These are phyloP conservation scores for Fusarium decemcellulare DNA, from an alignment of 2,329 filamentous ascomycete species.

Conservation along the genomic window DNA sequence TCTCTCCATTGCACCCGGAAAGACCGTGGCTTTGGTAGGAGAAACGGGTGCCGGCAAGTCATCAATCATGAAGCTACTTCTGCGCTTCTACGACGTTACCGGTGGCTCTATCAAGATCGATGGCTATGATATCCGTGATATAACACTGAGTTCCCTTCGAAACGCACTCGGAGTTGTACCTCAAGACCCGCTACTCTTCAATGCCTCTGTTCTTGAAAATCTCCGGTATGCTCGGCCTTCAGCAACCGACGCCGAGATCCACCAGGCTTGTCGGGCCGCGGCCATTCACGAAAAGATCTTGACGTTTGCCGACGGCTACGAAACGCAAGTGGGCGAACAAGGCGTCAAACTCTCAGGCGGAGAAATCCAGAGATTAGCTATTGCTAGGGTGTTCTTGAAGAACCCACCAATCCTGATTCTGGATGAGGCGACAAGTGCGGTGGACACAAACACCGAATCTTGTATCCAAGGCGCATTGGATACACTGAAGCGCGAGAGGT, in stretches of 20 bases:
- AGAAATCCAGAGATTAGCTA: conserved; percentile 69
- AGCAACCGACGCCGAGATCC: conserved; percentile 73
- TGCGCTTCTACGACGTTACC: conserved; percentile 72
- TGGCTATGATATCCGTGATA: conserved; percentile 70
- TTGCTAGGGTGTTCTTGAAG: conserved; percentile 68
- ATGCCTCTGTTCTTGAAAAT: conserved; percentile 75
- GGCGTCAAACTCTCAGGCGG: conserved; percentile 70
- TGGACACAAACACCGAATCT: conserved; percentile 60
- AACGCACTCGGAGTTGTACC: conserved; percentile 74
- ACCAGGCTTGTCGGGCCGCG: conserved; percentile 72
- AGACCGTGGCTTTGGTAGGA: conserved; percentile 73
- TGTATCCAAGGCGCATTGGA: conserved; percentile 62
- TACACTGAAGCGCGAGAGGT: conserved; percentile 61
- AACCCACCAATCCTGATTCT: conserved; percentile 73
- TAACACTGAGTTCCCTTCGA: conserved; percentile 71
- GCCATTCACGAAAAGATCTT: conserved; percentile 76
- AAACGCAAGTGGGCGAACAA: conserved; percentile 66
- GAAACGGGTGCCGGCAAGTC: conserved; percentile 75
- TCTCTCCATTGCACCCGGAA: conserved; percentile 64
- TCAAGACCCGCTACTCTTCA: conserved; percentile 75
- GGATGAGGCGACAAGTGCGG: conserved; percentile 76
- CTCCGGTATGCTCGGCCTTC: conserved; percentile 73
- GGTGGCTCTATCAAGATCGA: conserved; percentile 69
- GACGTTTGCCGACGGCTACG: conserved; percentile 67
- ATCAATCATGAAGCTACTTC: conserved; percentile 72